Evolutionary conservation across 2,329 filamentous ascomycete genomes (phyloP), one percentile per base, ranked within the genome.

Genomic region (Amauroascus niger): DNA sequence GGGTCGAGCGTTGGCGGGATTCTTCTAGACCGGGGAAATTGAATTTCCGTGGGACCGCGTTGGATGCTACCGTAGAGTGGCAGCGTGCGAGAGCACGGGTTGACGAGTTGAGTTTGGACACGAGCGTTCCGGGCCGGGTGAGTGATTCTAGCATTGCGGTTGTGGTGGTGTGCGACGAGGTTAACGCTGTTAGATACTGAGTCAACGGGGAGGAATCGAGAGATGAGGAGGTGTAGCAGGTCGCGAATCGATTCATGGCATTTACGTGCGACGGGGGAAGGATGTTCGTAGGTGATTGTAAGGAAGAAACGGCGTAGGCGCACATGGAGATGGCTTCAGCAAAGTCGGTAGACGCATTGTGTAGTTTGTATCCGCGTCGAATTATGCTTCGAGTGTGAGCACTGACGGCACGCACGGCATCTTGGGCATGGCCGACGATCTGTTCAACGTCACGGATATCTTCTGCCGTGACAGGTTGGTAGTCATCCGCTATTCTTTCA

Each of bases 401-500:
- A 63, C 90, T 90, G 56, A 97, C 82, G 58, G 84, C 82, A 49
- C 89, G 83, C 37, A 98, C 84, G 69, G 89, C 90, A 53, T 97
- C 91, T 61, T 88, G 82, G 18, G 91, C 91, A 65, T 95, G 87
- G 50, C 88, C 84, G 51, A 95, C 84, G 68, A 98, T 95, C 61
- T 93, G 84, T 64, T 97, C 91, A 2, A 96, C 89, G 69, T 96
- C 91, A 26, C 83, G 81, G 46, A 91, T 80, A 59, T 93, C 87
- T 57, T 86, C 80, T 16, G 58, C 51, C 51, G 71, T 74, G 32
- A 96, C 77, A 0, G 93, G 90, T 58, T 88, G 83, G 62, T 87
- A 88, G 65, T 98, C 93, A 56, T 98, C 93, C 51, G 82, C 80
- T 32, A 98, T 84, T 53, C 84, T 90, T 65, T 98, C 93, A 2